Base-by-base conservation (phyloP, 2,329 filamentous ascomycete species). In the Ophiocordyceps sinensis region DNA sequence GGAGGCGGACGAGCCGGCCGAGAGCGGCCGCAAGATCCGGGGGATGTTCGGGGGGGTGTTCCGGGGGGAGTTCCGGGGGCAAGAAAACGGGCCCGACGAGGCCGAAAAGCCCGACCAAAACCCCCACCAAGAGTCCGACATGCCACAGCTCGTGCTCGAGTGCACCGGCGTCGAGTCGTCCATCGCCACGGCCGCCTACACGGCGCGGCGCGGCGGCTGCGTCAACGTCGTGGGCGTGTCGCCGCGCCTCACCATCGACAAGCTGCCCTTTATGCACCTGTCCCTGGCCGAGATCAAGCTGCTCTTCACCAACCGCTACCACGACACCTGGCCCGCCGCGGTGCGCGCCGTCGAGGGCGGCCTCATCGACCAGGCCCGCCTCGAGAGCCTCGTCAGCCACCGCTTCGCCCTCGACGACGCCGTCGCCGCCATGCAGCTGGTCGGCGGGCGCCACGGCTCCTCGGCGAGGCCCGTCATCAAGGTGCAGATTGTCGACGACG, bases 301-400 rank as follows among this genome's bases (percentile, higher is more conserved):
- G 23, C 73, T 71, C 31, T 84, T 84, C 59, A 83, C 82, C 53
- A 82, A 84, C 55, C 67, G 79, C 8, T 84, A 83, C 53, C 66
- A 70, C 34, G 77, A 83, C 51, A 82, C 78, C 0, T 84, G 79
- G 79, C 78, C 79, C 0, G 68, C 72, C 0, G 79, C 75, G 0
- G 78, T 84, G 29, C 65, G 71, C 7, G 74, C 72, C 38, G 52
- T 84, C 26, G 67, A 65, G 34, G 73, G 75, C 4, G 71, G 71
- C 0, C 65, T 82, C 1, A 53, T 84, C 9, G 69, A 82, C 51
- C 60, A 81, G 17, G 77, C 77, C 51, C 68, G 67, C 38, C 43
- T 58, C 32, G 36, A 44, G 34, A 28, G 23, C 28, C 39, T 44
- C 31, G 70, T 83, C 4, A 76, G 77, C 11, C 78, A 84, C 54